A percentile compares a stretch with the other conserved stretches of the same genome.
phyloP scores from a whole-genome alignment of 306 rosid genomes.

The Cicer judaicum region DNA sequence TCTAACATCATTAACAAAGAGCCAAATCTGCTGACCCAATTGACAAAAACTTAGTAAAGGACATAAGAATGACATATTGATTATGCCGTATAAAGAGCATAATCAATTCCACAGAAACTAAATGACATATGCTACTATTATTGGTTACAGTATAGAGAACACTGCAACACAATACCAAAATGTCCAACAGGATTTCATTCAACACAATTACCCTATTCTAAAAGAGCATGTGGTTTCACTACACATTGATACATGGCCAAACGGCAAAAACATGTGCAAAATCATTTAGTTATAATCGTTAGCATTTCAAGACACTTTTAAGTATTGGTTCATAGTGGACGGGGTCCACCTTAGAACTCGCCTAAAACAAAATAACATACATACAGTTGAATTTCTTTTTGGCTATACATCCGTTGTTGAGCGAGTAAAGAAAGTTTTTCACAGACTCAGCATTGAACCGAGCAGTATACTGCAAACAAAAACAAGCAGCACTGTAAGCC shows the following conservation, averaged over 20 bases:
- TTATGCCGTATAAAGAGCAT: background rate
- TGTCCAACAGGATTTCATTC: slow-evolving; percentile 14
- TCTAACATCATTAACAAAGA: background rate
- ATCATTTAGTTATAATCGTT: too few relatives aligned
- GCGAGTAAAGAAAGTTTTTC: slow-evolving; percentile 49
- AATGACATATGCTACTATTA: background rate
- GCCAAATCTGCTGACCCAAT: background rate
- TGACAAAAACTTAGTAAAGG: background rate
- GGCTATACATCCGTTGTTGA: slow-evolving; percentile 52
- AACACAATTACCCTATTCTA: background rate
- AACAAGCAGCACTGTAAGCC: background rate
- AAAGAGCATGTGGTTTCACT: background rate
- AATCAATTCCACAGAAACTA: too few relatives aligned
- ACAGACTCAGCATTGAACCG: slow-evolving; percentile 60
- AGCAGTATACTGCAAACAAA: slow-evolving; percentile 55
- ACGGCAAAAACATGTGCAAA: background rate
- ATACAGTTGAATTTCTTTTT: slow-evolving; percentile 59
- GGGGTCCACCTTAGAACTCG: background rate
- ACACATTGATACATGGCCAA: background rate
- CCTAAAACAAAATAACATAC: slow-evolving; percentile 32
- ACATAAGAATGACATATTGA: too few relatives aligned
- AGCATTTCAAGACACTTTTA: too few relatives aligned
- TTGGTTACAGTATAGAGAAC: background rate
- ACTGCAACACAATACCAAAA: background rate
- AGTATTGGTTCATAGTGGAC: too few relatives aligned